phyloP scores from a whole-genome alignment of 495 filamentous ascomycete species.

The Bombardia bombarda region DNA sequence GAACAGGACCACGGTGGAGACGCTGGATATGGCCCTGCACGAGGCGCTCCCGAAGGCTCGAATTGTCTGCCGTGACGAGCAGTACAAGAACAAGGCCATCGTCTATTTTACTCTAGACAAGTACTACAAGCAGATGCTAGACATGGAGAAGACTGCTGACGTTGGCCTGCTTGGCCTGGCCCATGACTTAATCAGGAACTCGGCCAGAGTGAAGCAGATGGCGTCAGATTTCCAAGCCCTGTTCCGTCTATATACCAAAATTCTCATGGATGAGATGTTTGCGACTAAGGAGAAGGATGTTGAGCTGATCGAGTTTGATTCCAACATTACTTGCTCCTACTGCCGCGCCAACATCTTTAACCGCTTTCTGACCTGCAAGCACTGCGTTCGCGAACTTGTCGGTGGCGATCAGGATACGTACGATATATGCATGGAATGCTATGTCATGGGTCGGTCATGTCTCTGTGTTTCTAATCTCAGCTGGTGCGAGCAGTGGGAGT shows the following conservation, averaged over 20 bases:
- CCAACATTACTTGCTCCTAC: constrained; percentile 89
- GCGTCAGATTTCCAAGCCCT: constrained; percentile 71
- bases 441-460: constrained; percentile 87
- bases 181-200: constrained; percentile 37
- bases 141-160: constrained; percentile 38
- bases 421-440: constrained; percentile 96
- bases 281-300: constrained; percentile 54
- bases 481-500: constrained; percentile 90
- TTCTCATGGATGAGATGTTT: constrained; percentile 82
- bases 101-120: constrained; percentile 75
- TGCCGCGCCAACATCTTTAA: constrained; percentile 97
- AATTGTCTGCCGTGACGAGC: constrained; percentile 94
- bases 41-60: constrained; percentile 83
- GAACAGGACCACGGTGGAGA: constrained; percentile 94
- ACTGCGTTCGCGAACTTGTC: constrained; percentile 54
- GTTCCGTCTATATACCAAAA: constrained; percentile 64
- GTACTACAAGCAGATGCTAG: constrained; percentile 59
- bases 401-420: constrained; percentile 68
- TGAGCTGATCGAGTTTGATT: constrained; percentile 70
- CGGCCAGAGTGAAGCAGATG: constrained; percentile 56
- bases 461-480: constrained; percentile 71
- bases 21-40: constrained; percentile 71
- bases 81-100: constrained; percentile 97
- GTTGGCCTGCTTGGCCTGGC: constrained; percentile 33
- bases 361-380: constrained; percentile 83